These are phyloP conservation scores for Amanita muscaria DNA, from an alignment of 768 basidiomycete species.

Conservation along the genomic window DNA sequence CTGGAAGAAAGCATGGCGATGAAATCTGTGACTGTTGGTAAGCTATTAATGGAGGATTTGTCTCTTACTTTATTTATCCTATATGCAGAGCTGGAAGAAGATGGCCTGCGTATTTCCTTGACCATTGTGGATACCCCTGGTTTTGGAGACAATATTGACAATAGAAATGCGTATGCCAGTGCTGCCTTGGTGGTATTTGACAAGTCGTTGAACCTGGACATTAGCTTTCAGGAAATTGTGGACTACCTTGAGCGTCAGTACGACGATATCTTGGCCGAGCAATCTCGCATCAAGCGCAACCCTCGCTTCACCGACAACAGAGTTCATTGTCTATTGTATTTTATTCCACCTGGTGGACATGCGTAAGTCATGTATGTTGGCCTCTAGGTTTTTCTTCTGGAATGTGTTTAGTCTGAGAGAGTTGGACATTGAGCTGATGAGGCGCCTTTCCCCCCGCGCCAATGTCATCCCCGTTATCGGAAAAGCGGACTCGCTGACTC, in stretches of 20 bases:
- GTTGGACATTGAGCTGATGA: constrained; percentile 92
- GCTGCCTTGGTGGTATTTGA: constrained; percentile 1
- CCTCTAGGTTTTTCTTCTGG: constrained; percentile 11
- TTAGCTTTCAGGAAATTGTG: constrained; percentile 81
- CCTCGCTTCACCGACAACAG: constrained; percentile 87
- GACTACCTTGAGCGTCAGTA: constrained; percentile 86
- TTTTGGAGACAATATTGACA: constrained; percentile 88
- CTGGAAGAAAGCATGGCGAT: constrained; percentile 70
- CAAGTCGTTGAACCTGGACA: too few species aligned
- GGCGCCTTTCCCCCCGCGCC: constrained; percentile 78
- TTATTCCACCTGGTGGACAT: constrained; percentile 84
- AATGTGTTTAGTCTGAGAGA: constrained; percentile 52
- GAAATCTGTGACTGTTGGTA: constrained; percentile 75
- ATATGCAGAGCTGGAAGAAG: constrained; percentile 86
- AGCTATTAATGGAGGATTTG: constrained; percentile 17
- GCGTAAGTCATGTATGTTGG: constrained; percentile 41
- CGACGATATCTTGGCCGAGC: constrained; percentile 81
- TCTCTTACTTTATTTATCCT: not conserved
- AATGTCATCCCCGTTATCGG: constrained; percentile 93
- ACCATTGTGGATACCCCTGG: constrained; percentile 91
- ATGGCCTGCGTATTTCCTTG: constrained; percentile 81
- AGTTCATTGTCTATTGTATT: constrained; percentile 82
- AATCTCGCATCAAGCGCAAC: constrained; percentile 89
- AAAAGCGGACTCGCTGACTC: constrained; percentile 81
- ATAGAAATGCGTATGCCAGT: constrained; percentile 65